A percentile compares a stretch with the other conserved stretches of the same genome.
Evolutionary conservation across 179 eudicot species (phyloP).

Genomic region (Spinacia oleracea): DNA sequence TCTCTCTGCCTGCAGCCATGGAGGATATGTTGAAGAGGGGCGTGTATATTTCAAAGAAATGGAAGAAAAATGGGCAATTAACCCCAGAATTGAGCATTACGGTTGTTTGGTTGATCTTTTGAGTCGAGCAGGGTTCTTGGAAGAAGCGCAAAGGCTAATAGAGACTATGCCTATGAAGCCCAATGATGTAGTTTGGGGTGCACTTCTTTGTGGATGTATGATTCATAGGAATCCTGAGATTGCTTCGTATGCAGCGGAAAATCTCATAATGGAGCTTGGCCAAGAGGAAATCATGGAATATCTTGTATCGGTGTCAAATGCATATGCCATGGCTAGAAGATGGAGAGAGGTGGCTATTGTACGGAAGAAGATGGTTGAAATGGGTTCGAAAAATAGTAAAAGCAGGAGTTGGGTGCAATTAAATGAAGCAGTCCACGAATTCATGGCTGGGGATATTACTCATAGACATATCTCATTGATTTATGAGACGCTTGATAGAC

Average conservation of each 20-base stretch:
- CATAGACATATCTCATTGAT: conserved; percentile 37
- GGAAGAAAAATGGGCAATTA: conserved; percentile 42
- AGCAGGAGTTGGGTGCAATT: conserved; percentile 61
- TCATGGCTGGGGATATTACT: conserved; percentile 43
- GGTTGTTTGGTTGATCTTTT: conserved; percentile 64
- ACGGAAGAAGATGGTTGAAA: conserved; percentile 45
- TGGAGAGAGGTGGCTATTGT: conserved; percentile 49
- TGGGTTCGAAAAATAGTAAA: conserved; percentile 34
- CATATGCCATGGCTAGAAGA: conserved; percentile 44
- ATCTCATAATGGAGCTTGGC: conserved; percentile 36
- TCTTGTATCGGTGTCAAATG: conserved; percentile 51
- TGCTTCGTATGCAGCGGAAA: conserved; percentile 40
- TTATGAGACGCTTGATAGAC: conserved; percentile 36
- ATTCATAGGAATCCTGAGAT: conserved; percentile 49
- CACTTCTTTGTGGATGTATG: conserved; percentile 61
- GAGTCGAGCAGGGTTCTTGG: conserved; percentile 58
- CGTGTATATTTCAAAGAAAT: conserved; percentile 38
- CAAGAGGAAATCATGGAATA: conserved; percentile 53
- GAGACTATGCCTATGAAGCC: conserved; percentile 62
- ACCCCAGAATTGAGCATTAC: conserved; percentile 60
- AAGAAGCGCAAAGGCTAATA: conserved; percentile 46
- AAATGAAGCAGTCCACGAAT: conserved; percentile 48
- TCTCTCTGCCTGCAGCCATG: conserved; percentile 62
- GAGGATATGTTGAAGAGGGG: conserved; percentile 54
- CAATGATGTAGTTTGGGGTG: conserved; percentile 57